A percentile compares a stretch with the other conserved stretches of the same genome.
phyloP scores from a whole-genome alignment of 768 basidiomycete species.

The Boletus reticuloceps region DNA sequence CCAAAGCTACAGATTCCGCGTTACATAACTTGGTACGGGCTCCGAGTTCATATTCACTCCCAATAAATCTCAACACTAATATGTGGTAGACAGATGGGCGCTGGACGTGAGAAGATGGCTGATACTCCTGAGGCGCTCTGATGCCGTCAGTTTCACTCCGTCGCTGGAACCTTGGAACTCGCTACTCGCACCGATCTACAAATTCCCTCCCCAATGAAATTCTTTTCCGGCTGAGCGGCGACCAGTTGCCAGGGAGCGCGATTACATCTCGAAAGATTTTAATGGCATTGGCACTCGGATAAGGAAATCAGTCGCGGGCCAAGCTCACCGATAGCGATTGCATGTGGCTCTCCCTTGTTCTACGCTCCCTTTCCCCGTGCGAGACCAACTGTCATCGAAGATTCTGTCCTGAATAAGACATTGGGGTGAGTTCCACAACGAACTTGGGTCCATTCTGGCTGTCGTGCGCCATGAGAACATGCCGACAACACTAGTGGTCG shows the following conservation, averaged over 20 bases:
- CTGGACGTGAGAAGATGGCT: background rate
- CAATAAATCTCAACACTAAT: background rate
- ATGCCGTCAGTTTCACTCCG: background rate
- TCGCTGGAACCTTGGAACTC: background rate
- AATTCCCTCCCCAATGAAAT: background rate
- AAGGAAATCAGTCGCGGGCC: background rate
- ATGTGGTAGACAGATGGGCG: background rate
- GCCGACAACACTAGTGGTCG: background rate
- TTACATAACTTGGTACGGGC: background rate
- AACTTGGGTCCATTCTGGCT: background rate
- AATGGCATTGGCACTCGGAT: background rate
- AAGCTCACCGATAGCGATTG: conserved; percentile 1
- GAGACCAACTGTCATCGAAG: background rate
- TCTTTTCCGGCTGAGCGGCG: background rate
- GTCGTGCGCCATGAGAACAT: no score
- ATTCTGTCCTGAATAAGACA: background rate
- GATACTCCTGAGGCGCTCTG: background rate
- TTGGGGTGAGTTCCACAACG: background rate
- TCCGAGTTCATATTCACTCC: background rate
- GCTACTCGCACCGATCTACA: background rate
- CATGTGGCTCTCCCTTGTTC: no score
- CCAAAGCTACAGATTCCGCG: background rate
- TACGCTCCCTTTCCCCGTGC: background rate
- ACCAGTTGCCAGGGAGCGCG: background rate
- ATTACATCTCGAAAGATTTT: background rate